Evolutionary conservation across 257 asterid genomes (phyloP).

Genomic region (Nicotiana obtusifolia): DNA sequence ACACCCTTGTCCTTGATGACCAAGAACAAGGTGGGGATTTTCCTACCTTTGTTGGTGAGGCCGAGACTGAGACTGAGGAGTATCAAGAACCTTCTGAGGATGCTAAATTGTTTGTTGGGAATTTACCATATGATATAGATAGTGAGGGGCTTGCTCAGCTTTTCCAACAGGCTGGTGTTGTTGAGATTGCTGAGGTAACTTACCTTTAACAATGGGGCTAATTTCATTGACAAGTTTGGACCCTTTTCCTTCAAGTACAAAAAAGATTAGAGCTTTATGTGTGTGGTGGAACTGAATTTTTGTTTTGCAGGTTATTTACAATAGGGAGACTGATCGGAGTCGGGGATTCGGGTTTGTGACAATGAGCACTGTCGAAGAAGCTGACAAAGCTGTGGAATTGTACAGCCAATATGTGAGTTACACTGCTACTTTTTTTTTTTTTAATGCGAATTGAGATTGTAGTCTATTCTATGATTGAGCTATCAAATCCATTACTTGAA

Average conservation of each 20-base stretch:
- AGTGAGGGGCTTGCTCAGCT: constrained; percentile 58
- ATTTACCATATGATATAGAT: constrained; percentile 72
- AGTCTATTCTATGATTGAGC: neutral
- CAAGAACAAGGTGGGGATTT: constrained; percentile 24
- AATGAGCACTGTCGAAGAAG: constrained; percentile 84
- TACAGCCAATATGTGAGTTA: constrained; percentile 72
- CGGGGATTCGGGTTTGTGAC: constrained; percentile 95
- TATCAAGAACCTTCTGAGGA: constrained; percentile 63
- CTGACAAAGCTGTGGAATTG: constrained; percentile 79
- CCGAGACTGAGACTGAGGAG: constrained; percentile 21
- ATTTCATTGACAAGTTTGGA: neutral
- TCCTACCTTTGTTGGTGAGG: constrained; percentile 24
- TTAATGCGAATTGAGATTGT: neutral
- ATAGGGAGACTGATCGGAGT: constrained; percentile 74
- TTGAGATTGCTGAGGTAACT: constrained; percentile 74
- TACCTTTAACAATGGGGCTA: neutral
- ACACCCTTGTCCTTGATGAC: constrained; percentile 39
- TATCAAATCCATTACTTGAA: neutral
- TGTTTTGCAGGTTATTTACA: constrained; percentile 58
- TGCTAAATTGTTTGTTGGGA: constrained; percentile 83
- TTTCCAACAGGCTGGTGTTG: constrained; percentile 79
- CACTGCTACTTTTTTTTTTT: neutral
- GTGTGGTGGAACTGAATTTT: neutral
- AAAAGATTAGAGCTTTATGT: neutral
- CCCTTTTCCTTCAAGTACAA: neutral